Conservation (phyloP, 2,329 filamentous ascomycete species). For the Pestalotiopsis sp. region DNA sequence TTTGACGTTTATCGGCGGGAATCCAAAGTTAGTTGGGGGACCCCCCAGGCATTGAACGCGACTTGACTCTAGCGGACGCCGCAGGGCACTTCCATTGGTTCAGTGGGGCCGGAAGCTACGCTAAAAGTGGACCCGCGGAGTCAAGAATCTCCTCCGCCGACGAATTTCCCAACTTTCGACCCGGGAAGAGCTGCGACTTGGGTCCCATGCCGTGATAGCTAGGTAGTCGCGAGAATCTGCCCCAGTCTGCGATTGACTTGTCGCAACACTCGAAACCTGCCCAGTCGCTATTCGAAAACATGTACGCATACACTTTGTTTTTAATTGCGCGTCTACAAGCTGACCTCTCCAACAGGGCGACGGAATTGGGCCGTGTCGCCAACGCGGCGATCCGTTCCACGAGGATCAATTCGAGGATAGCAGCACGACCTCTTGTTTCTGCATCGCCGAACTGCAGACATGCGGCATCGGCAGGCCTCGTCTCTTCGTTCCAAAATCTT, state of each 20-base stretch:
- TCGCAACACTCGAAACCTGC: not conserved
- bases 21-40: not conserved
- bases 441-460: not conserved
- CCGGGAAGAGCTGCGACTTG: not conserved
- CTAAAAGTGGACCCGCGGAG: conserved; percentile 7
- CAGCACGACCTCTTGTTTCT: not conserved
- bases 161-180: conserved; percentile 3
- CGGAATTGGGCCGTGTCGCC: conserved; percentile 17
- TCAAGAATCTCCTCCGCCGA: conserved; percentile 5
- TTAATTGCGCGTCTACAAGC: not conserved
- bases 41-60: not conserved
- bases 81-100: not conserved
- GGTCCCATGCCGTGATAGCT: not conserved
- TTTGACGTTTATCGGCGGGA: conserved; percentile 6
- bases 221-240: not conserved
- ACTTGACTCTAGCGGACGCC: not conserved
- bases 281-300: conserved; percentile 2
- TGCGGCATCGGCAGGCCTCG: not conserved
- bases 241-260: not conserved
- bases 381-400: conserved; percentile 15
- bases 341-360: conserved; percentile 7
- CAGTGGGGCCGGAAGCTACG: not conserved
- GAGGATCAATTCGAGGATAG: not conserved
- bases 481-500: conserved; percentile 3
- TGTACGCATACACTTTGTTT: not conserved